Base-by-base conservation (phyloP, 495 filamentous ascomycete species). In the Usnea hakonensis region DNA sequence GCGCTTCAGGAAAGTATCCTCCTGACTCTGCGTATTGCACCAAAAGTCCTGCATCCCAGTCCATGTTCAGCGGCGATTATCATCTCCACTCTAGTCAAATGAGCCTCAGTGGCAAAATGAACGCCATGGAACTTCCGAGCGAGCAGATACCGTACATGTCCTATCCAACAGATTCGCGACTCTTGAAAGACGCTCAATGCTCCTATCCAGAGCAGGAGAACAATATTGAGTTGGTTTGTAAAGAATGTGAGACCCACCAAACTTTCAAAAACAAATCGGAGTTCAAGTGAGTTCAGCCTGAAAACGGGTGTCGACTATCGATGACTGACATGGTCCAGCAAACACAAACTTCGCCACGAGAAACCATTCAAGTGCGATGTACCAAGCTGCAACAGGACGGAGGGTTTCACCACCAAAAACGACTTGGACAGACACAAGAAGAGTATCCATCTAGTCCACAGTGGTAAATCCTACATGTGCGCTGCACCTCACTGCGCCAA, bases 391-490 rank as follows among this genome's bases (percentile, higher is more conserved):
- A 61, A 72, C 38, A 79, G 85, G 32, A 40, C 10, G 28, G 77
- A 84, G 64, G 90, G 91, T 3, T 96, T 95, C 68, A 87, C 87
- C 26, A 93, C 90, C 10, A 77, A 78, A 32, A 96, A 96, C 73
- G 91, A 96, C 66, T 78, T 90, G 33, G 82, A 84, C 43, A 80
- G 89, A 38, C 89, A 93, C 65, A 84, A 81, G 65, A 85, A 84
- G 65, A 87, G 84, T 55, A 82, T 89, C 17, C 89, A 94, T 70
- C 75, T 75, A 36, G 74, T 79, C 62, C 76, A 73, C 13, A 72
- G 75, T 48, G 80, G 79, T 37, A 83, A 85, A 66, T 81, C 79
- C 21, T 96, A 84, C 64, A 80, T 81, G 64, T 96, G 91, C 68
- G 76, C 77, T 60, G 78, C 87, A 8, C 79, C 73, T 52, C 70